Evolutionary conservation across 2,329 filamentous ascomycete species (phyloP).

Genomic region (Fusarium sp.): DNA sequence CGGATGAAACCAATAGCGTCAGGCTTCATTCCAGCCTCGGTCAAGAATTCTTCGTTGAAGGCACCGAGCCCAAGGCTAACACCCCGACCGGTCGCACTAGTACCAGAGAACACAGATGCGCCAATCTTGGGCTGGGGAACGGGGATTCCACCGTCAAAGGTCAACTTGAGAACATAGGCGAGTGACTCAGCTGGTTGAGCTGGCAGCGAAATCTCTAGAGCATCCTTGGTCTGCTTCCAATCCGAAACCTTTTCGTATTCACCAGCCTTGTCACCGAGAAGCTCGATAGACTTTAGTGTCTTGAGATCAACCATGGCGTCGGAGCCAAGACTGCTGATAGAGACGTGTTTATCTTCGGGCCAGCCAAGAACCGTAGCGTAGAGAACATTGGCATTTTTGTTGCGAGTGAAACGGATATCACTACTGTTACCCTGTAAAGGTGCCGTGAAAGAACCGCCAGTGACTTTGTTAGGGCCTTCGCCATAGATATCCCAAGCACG

Average conservation of each 20-base stretch:
- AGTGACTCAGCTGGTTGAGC: background rate
- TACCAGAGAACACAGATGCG: background rate
- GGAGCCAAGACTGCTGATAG: background rate
- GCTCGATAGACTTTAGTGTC: background rate
- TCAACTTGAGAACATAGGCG: conserved; percentile 1
- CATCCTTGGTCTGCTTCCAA: conserved; percentile 8
- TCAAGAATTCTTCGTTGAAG: conserved; percentile 1
- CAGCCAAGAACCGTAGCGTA: conserved; percentile 10
- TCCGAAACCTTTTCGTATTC: background rate
- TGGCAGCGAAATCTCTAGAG: background rate
- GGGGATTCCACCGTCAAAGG: background rate
- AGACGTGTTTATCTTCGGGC: background rate
- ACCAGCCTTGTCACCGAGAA: background rate
- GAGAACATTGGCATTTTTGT: background rate
- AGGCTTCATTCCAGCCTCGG: background rate
- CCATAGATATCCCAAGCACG: conserved; percentile 11
- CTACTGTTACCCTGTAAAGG: conserved; percentile 11
- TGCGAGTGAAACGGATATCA: conserved; percentile 9
- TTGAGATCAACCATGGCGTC: background rate
- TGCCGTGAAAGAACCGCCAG: conserved; percentile 2
- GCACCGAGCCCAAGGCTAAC: background rate
- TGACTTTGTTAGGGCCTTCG: conserved; percentile 1
- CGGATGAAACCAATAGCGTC: background rate
- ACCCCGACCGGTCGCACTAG: background rate
- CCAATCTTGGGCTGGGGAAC: background rate